Base-by-base conservation (phyloP, 768 basidiomycete species). In the Phaffia australis region DNA sequence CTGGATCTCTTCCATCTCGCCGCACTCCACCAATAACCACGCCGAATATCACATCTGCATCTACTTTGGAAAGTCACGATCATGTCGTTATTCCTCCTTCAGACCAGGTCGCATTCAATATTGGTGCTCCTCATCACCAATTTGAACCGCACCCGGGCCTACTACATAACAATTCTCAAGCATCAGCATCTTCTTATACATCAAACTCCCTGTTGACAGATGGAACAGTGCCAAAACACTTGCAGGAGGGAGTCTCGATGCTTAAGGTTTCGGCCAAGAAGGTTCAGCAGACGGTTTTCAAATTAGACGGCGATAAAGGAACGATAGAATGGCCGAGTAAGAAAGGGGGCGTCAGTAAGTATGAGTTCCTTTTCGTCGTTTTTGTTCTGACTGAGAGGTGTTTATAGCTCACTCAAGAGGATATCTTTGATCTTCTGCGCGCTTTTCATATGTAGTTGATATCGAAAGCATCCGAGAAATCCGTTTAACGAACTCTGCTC, bases 391-490 rank as follows among this genome's bases (percentile, higher is more conserved):
- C 4, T 14, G 60, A 14, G 14, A 18, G 35, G 4, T 5, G 35
- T 42, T 8, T n/a, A 25, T n/a, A 32, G 29, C 21, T 29, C 21
- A 30, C 23, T 29, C 57, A 29, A 3, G 29, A 35, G n/a, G 23
- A 21, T 14, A 19, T 66, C 1, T 25, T 25, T 50, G 42, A 7
- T 25, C 14, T 5, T 52, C 21, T 57, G 25, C 15, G 14, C 30
- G 9, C 47, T 51, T 27, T 16, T 30, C 14, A 15, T 23, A 16
- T 25, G 1, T 69, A 93, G 92, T 94, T 55, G 83, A 86, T 0
- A 85, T 95, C 72, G 89, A 89, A 74, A 81, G 83, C 70, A 88
- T 95, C 75, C 87, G 88, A 63, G 92, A 94, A 73, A 81, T 95
- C 35, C 85, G 92, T 19, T 81, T 84, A 0, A 87, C 86, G 18